Conservation (phyloP, 768 basidiomycete genomes). For the Royoungia palumana region DNA sequence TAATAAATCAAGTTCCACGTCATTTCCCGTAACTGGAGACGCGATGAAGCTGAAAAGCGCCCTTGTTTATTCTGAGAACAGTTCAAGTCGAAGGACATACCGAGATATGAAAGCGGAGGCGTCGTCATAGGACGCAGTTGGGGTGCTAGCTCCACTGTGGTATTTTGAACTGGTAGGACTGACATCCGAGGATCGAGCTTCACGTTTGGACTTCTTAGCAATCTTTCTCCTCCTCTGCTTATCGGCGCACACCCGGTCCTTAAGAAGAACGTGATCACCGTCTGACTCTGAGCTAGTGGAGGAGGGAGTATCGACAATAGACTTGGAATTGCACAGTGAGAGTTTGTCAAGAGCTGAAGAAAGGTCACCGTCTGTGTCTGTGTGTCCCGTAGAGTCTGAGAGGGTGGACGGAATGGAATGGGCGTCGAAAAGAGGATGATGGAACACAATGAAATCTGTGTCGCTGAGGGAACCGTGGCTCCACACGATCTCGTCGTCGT, state of each 20-base stretch:
- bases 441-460: constrained; percentile 26
- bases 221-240: constrained; percentile 1
- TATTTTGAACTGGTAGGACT: constrained; percentile 8
- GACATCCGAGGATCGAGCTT: neutral
- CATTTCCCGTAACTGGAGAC: constrained; percentile 12
- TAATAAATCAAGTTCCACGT: constrained; percentile 51
- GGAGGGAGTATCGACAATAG: neutral
- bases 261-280: neutral
- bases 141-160: constrained; percentile 10
- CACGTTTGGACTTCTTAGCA: constrained; percentile 1
- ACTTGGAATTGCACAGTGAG: constrained; percentile 13
- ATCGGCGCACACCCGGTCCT: neutral
- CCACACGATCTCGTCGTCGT: constrained; percentile 27
- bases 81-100: constrained; percentile 11
- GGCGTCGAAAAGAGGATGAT: constrained; percentile 15
- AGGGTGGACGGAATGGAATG: constrained; percentile 12
- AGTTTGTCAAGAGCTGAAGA: constrained; percentile 16
- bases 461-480: constrained; percentile 3
- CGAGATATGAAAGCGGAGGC: constrained; percentile 27
- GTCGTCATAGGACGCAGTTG: constrained; percentile 21
- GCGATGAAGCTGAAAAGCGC: constrained; percentile 21
- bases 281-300: constrained; percentile 11
- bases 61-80: neutral
- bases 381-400: constrained; percentile 2
- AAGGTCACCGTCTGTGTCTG: constrained; percentile 11